Percentiles rank a stretch among this genome's conserved stretches.
These are phyloP conservation scores for Calocera viscosa DNA, from an alignment of 768 basidiomycete species.

Conservation along the genomic window DNA sequence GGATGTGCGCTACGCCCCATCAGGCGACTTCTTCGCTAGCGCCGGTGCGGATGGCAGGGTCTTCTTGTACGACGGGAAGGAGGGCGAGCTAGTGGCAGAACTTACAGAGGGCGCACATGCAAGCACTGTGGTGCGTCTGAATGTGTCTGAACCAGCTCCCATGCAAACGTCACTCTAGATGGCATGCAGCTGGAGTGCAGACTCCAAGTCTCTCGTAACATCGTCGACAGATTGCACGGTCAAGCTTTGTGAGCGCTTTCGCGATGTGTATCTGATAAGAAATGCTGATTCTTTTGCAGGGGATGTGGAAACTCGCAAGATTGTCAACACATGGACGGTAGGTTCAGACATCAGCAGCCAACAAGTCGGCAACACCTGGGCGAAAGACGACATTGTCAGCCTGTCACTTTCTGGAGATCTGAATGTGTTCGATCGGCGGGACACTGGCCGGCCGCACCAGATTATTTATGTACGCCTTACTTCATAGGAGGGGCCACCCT, in stretches of 20 bases:
- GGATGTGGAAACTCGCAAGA: slow-evolving; percentile 66
- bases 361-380: slow-evolving; percentile 81
- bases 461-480: slow-evolving; percentile 44
- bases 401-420: slow-evolving; percentile 72
- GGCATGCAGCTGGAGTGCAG: slow-evolving; percentile 58
- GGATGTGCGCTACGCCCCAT: slow-evolving; percentile 70
- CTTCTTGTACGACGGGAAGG: slow-evolving; percentile 83
- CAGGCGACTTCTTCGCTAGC: slow-evolving; percentile 73
- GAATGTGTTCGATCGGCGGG: slow-evolving; percentile 68
- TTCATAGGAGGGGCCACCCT: background rate
- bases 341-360: slow-evolving; percentile 66
- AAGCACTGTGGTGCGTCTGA: slow-evolving; percentile 61
- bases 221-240: slow-evolving; percentile 80
- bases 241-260: slow-evolving; percentile 54
- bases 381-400: slow-evolving; percentile 58
- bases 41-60: slow-evolving; percentile 76
- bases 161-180: slow-evolving; percentile 17
- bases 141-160: background rate
- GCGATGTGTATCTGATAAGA: background rate
- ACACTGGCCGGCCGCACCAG: slow-evolving; percentile 45
- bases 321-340: slow-evolving; percentile 53
- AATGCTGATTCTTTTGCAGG: slow-evolving; percentile 33
- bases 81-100: slow-evolving; percentile 63
- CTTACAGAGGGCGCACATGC: slow-evolving; percentile 56
- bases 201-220: slow-evolving; percentile 61